Evolutionary conservation across 2,329 filamentous ascomycete genomes (phyloP).

Genomic region (Biscogniauxia sp.): DNA sequence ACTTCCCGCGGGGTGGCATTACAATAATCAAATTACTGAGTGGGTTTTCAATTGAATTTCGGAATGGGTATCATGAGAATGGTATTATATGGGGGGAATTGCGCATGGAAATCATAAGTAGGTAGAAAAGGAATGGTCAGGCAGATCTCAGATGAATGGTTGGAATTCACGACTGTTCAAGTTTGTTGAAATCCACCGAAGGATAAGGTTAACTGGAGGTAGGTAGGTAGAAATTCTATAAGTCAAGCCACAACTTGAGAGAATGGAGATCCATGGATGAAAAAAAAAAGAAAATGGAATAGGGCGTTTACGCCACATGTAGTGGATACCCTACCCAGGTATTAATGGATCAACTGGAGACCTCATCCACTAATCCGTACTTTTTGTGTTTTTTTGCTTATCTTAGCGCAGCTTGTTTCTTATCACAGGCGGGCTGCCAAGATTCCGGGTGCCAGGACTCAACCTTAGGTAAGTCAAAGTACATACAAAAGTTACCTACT

Average conservation of each 20-base stretch:
- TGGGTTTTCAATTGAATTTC: background rate
- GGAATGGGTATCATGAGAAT: background rate
- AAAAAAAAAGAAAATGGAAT: background rate
- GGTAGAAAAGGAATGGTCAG: too few relatives aligned
- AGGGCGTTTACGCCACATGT: background rate
- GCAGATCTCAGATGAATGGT: too few relatives aligned
- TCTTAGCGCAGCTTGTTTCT: conserved; percentile 17
- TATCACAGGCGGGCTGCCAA: background rate
- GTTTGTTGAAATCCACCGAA: too few relatives aligned
- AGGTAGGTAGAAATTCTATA: conserved; percentile 9
- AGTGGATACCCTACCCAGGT: background rate
- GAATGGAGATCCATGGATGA: background rate
- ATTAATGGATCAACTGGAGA: too few relatives aligned
- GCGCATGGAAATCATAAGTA: conserved; percentile 7
- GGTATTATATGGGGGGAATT: background rate
- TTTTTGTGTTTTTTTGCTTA: too few relatives aligned
- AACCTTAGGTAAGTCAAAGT: too few relatives aligned
- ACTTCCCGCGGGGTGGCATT: conserved; percentile 25
- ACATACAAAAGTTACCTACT: too few relatives aligned
- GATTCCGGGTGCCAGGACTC: too few relatives aligned
- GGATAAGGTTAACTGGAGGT: too few relatives aligned
- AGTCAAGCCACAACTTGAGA: conserved; percentile 15
- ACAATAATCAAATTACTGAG: background rate
- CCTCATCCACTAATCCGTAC: too few relatives aligned
- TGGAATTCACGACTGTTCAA: too few relatives aligned